Evolutionary conservation across 352 stramenopile genomes (phyloP).

Genomic region (Phytophthora boehmeriae): DNA sequence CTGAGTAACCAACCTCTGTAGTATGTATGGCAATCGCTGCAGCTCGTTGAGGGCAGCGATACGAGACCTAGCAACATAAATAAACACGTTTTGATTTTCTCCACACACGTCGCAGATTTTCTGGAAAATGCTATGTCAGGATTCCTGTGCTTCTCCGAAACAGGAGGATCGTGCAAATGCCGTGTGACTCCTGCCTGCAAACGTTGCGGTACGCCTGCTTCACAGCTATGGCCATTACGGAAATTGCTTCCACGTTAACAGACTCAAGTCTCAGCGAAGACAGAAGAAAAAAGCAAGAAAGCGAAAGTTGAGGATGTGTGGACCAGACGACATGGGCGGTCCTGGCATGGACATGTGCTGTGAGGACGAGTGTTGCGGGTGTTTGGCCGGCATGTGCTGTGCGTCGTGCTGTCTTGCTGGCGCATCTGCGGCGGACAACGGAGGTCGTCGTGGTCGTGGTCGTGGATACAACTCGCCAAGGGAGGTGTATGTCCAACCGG

Average conservation of each 20-base stretch:
- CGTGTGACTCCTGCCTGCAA: too few species aligned
- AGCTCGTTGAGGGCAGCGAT: too few species aligned
- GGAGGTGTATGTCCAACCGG: conserved; percentile 35
- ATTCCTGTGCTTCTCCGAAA: too few species aligned
- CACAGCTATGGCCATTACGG: conserved; percentile 30
- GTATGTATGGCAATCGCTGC: not conserved
- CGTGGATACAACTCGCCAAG: conserved; percentile 22
- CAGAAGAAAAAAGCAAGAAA: conserved; percentile 17
- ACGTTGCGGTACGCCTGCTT: too few species aligned
- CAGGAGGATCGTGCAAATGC: too few species aligned
- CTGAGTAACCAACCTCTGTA: too few species aligned
- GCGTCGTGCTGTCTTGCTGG: conserved; percentile 32
- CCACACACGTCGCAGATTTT: too few species aligned
- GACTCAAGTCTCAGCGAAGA: conserved; percentile 3
- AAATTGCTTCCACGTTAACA: conserved; percentile 7
- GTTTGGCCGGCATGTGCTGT: conserved; percentile 28
- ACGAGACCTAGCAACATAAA: too few species aligned
- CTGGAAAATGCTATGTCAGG: too few species aligned
- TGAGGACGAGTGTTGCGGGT: conserved; percentile 30
- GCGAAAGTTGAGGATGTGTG: conserved; percentile 16
- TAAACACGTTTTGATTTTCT: not conserved
- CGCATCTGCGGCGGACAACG: conserved; percentile 21
- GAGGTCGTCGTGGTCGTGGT: conserved; percentile 8
- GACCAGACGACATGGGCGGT: conserved; percentile 21
- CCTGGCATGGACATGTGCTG: conserved; percentile 17